Base-by-base conservation (phyloP, 164 flowering plant species). In the Paratinospora sagittata region DNA sequence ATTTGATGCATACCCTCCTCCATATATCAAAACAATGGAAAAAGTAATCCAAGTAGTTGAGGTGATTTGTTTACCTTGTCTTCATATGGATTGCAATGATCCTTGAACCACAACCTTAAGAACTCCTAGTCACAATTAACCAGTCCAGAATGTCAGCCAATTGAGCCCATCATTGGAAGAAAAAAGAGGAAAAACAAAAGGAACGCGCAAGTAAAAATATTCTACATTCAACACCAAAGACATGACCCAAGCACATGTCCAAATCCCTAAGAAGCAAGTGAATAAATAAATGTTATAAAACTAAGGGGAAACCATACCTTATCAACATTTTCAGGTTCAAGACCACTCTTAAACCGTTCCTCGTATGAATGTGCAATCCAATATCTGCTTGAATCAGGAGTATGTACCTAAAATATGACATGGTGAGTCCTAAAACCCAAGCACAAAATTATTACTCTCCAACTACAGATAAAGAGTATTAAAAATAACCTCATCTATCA, bases 331-430 rank as follows among this genome's bases (percentile, higher is more conserved):
- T 92, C 97, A 66, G 98, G 99, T 83, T 95, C 99, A 76, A 91
- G 87, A 68, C 92, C 86, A 62, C 79, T 84, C 66, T 75, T 71
- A 74, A 89, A 85, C 63, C 87, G 88, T 62, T 91, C 87, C 75
- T 84, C 85, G 74, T 89, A 92, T 66, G 98, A 89, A 74, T 82
- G 69, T 26, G 98, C 89, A 76, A 95, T 86, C 97, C 99, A 95
- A 63, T 95, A 95, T 83, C 98, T 91, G 80, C 99, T 95, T 55
- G 99, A 95, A 78, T 95, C 98, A 62, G 99, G 99, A 39, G 98
- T 92, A 82, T 95, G 99, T 27, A 92, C 93, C 98, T 95, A 73
- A 55, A 70, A 65, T n/a, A 19, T 52, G 5, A 45, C 30, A 39
- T 21, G 27, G 70, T 11, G 19, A 27, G 24, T 60, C 49, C 2